These are phyloP conservation scores for Ceratocystis albifundus DNA, from an alignment of 2,329 filamentous ascomycete genomes.

Conservation along the genomic window DNA sequence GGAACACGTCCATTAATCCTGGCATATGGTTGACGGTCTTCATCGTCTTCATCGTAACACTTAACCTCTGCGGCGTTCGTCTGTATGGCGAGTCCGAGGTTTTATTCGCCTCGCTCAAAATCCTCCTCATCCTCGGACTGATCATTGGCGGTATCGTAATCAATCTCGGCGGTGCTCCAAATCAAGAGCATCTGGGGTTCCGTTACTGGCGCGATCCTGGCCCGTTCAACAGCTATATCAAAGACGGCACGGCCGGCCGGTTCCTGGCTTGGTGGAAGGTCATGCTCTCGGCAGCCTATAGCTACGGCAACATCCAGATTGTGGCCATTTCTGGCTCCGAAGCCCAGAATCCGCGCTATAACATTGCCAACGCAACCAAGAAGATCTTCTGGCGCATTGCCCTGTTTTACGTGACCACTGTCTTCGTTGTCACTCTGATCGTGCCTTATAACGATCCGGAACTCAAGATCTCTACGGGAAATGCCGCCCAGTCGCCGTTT, in stretches of 20 bases:
- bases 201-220: constrained; percentile 36
- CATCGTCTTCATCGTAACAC: constrained; percentile 29
- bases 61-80: constrained; percentile 33
- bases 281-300: constrained; percentile 33
- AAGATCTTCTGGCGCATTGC: constrained; percentile 27
- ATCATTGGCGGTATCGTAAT: constrained; percentile 33
- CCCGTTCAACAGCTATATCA: constrained; percentile 32
- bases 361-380: constrained; percentile 26
- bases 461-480: constrained; percentile 18
- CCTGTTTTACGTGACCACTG: constrained; percentile 26
- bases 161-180: constrained; percentile 33
- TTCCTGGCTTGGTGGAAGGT: constrained; percentile 35
- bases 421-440: constrained; percentile 26
- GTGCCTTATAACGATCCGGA: constrained; percentile 26
- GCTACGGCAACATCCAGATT: constrained; percentile 29
- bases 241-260: constrained; percentile 29
- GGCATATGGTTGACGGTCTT: constrained; percentile 33
- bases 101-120: constrained; percentile 37
- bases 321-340: constrained; percentile 26
- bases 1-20: constrained; percentile 31
- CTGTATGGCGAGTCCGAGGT: constrained; percentile 40
- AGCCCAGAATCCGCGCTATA: constrained; percentile 26
- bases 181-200: constrained; percentile 33
- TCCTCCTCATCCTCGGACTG: constrained; percentile 34
- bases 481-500: constrained; percentile 26